Base-by-base conservation (phyloP, 768 basidiomycete species). In the Lactarius sp. region DNA sequence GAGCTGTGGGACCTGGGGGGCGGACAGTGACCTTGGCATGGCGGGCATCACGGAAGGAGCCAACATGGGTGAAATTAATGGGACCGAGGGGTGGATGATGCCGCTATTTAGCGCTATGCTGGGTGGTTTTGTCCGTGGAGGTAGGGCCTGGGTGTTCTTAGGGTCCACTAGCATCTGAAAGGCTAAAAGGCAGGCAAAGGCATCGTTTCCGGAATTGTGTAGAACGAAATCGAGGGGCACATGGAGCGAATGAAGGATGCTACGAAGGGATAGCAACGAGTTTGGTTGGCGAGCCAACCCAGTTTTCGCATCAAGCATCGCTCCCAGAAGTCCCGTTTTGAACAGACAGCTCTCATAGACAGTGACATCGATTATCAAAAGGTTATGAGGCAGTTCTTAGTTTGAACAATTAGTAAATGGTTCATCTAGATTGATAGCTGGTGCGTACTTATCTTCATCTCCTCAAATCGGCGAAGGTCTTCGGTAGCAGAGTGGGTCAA, bases 151-250 rank as follows among this genome's bases (percentile, higher is more conserved):
- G 22, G 81, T 80, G 13, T 75, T 73, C 22, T 73, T 72, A 0
- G 85, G 86, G 58, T 87, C 85, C 13, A 90, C 73, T 44, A 93
- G 79, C 69, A 83, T 77, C 69, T 93, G 90, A 36, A 92, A 76
- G 13, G 79, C 83, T 47, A 88, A 83, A 34, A 93, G 80, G 56
- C 77, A 75, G 77, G 88, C 77, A 69, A 88, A 83, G 4, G 91
- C 87, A 65, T 90, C 86, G 72, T 93, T 93, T 14, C 90, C 90
- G n/a, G 90, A 77, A 69, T 92, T 91, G 71, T 88, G 83, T 62
- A 87, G 71, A 14, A 73, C 71, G 61, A 81, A 83, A 64, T 70
- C 70, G 56, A 73, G 47, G 69, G 73, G 71, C 56, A 80, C 69
- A 18, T 80, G 78, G 41, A 89, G 77, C 4, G 87, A 86, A 59